Conservation (phyloP, 2,329 filamentous ascomycete genomes). For the Microcyclospora pomicola region DNA sequence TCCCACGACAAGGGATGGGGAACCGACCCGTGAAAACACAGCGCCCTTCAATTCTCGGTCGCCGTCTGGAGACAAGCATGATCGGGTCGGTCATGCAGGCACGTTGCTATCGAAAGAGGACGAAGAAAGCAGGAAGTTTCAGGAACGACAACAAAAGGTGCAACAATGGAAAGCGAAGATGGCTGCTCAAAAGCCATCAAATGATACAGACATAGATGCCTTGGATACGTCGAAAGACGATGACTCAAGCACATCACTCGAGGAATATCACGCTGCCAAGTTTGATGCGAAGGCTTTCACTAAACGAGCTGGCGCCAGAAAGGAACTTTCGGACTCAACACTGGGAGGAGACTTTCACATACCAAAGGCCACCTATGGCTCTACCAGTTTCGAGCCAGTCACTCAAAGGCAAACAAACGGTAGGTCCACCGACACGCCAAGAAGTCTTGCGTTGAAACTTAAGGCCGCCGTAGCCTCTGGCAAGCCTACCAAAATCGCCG, state of each 20-base stretch:
- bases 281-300: conserved; percentile 78
- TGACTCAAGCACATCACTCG: conserved; percentile 35
- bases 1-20: conserved; percentile 48
- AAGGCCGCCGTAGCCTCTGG: conserved; percentile 7
- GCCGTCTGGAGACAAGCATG: background rate
- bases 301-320: conserved; percentile 56
- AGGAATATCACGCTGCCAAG: conserved; percentile 52
- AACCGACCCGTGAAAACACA: conserved; percentile 28
- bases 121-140: conserved; percentile 40
- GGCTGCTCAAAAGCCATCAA: conserved; percentile 51
- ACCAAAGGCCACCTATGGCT: conserved; percentile 22
- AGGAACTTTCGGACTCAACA: conserved; percentile 34
- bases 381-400: conserved; percentile 6
- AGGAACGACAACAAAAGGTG: conserved; percentile 62
- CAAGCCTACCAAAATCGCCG: conserved; percentile 53
- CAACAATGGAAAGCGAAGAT: conserved; percentile 82
- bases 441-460: background rate
- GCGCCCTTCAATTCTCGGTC: background rate
- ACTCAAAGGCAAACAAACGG: conserved; percentile 26
- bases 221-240: conserved; percentile 2
- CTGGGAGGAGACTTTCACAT: conserved; percentile 42
- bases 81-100: background rate
- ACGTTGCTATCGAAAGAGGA: conserved; percentile 4
- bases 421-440: conserved; percentile 12
- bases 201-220: conserved; percentile 29